Conservation (phyloP, 371 early-diverging fungal genomes). For the Apophysomyces ossiformis region DNA sequence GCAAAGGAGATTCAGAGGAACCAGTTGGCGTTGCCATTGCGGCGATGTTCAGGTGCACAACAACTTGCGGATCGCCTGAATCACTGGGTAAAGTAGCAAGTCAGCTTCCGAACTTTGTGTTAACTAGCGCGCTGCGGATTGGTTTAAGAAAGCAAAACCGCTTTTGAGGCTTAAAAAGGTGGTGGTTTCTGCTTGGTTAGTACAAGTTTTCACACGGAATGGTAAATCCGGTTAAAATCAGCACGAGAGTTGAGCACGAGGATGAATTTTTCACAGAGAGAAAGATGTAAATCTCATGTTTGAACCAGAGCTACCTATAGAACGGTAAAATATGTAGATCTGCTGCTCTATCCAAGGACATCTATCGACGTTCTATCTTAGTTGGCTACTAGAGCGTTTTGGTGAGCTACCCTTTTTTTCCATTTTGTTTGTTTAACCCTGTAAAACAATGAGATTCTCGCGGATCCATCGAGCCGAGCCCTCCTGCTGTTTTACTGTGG, state of each 20-base stretch:
- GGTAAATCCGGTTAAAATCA: neutral
- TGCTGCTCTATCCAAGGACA: no score
- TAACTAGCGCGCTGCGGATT: slow-evolving; percentile 1
- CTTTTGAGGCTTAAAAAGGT: slow-evolving; percentile 8
- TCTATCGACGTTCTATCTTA: neutral
- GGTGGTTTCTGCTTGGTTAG: neutral
- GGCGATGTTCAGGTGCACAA: slow-evolving; percentile 10
- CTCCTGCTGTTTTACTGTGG: slow-evolving; percentile 3
- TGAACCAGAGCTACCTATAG: no score
- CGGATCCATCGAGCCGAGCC: slow-evolving; percentile 5
- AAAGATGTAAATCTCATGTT: neutral
- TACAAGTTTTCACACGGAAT: slow-evolving; percentile 4
- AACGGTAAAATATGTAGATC: no score
- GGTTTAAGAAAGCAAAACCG: neutral
- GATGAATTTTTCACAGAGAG: neutral
- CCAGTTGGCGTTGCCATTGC: neutral
- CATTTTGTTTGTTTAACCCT: slow-evolving; percentile 1
- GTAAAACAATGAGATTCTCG: slow-evolving; percentile 9
- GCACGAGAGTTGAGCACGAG: slow-evolving; percentile 8
- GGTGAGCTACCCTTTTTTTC: neutral
- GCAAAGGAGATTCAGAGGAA: neutral
- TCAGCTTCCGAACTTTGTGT: neutral
- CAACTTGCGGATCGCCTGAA: neutral
- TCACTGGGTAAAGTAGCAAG: neutral
- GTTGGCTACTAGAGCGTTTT: neutral